Evolutionary conservation across 2,329 filamentous ascomycete genomes (phyloP), one percentile per base, ranked within the genome.

Genomic region (Arthroderma sp.): DNA sequence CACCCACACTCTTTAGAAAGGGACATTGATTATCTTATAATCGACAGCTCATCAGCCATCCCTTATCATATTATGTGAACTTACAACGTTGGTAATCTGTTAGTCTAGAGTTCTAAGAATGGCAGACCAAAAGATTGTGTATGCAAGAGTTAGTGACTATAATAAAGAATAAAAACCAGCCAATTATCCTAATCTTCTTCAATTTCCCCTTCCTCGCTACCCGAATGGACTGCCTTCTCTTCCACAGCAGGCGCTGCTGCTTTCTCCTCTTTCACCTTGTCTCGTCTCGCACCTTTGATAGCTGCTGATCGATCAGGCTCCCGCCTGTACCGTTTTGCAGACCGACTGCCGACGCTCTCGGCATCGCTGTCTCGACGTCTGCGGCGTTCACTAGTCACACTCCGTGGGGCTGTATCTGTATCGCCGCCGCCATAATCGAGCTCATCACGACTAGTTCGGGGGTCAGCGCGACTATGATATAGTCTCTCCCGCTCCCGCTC

Each of bases 121-220:
- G n/a, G n/a, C n/a, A n/a, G n/a, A n/a, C n/a, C n/a, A n/a, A n/a
- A n/a, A n/a, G n/a, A n/a, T n/a, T n/a, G n/a, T n/a, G 44, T 9
- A 43, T 21, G 4, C 17, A 43, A 43, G 39, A 43, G 39, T 43
- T 43, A 19, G 39, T 43, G 9, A 21, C 39, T 11, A 28, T 4
- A 5, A n/a, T n/a, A n/a, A n/a, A n/a, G n/a, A n/a, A n/a, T n/a
- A n/a, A n/a, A n/a, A n/a, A n/a, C n/a, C n/a, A n/a, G n/a, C n/a
- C n/a, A n/a, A n/a, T n/a, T n/a, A n/a, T n/a, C 31, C 53, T 66
- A 77, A 60, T 77, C 76, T 77, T 97, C 91, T 73, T 95, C 93
- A 65, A 98, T 97, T 76, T 98, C 93, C 55, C 93, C 93, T 73
- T 98, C 93, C 74, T 98, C 93, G 67, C 91, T 96, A 56, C 93